phyloP scores from a whole-genome alignment of 306 rosid genomes.

The Quercus suber region DNA sequence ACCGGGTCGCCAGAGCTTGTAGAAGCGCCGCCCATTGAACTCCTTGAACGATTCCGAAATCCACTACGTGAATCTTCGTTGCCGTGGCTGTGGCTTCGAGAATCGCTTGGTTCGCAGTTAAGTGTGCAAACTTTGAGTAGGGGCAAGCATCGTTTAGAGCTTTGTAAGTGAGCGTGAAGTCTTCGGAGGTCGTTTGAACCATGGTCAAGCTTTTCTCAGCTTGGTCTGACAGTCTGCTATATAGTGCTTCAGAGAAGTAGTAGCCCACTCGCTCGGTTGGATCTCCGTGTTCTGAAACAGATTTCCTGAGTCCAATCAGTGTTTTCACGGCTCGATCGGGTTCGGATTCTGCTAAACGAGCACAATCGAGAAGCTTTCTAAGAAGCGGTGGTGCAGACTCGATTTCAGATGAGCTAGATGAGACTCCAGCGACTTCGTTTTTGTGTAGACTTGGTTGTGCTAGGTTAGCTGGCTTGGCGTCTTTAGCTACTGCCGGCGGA shows the following conservation, averaged over 20 bases:
- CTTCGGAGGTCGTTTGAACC: conserved; percentile 45
- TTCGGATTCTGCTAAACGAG: conserved; percentile 42
- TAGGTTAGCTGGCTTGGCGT: conserved; percentile 21
- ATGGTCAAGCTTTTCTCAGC: conserved; percentile 15
- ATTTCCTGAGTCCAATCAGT: conserved; percentile 48
- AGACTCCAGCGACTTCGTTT: conserved; percentile 22
- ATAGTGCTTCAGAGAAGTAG: conserved; percentile 65
- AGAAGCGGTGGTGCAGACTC: conserved; percentile 67
- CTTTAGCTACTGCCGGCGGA: conserved; percentile 27
- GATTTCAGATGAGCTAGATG: conserved; percentile 42
- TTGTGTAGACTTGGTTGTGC: conserved; percentile 7
- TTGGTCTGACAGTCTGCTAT: conserved; percentile 29
- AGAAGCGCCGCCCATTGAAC: conserved; percentile 93
- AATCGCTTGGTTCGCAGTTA: conserved; percentile 93
- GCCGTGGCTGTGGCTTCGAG: conserved; percentile 76
- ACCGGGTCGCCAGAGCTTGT: conserved; percentile 85
- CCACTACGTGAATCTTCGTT: conserved; percentile 71
- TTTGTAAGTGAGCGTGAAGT: conserved; percentile 72
- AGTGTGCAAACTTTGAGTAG: conserved; percentile 84
- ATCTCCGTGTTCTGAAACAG: conserved; percentile 69
- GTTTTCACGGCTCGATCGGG: conserved; percentile 64
- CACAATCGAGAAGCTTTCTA: conserved; percentile 63
- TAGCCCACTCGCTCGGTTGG: conserved; percentile 68
- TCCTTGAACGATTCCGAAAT: conserved; percentile 91
- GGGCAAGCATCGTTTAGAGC: conserved; percentile 93